Conservation (phyloP, 495 filamentous ascomycete genomes). For the Penicillium tannophilum region DNA sequence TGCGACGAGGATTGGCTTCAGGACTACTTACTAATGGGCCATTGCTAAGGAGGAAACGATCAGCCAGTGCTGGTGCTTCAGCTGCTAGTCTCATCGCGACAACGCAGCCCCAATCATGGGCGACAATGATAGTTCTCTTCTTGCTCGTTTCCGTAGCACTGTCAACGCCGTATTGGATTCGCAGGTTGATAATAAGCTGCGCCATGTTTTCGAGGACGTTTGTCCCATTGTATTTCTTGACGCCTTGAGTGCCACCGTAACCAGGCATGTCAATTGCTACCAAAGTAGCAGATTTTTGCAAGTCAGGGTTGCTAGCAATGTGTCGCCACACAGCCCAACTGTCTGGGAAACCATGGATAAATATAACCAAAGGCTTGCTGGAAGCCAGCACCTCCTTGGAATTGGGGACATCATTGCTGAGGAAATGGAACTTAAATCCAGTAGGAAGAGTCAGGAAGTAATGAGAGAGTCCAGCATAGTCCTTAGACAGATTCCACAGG, state of each 20-base stretch:
- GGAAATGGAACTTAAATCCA: slow-evolving; percentile 56
- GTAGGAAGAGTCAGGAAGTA: slow-evolving; percentile 47
- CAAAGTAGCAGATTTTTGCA: slow-evolving; percentile 39
- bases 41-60: slow-evolving; percentile 55
- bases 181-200: slow-evolving; percentile 50
- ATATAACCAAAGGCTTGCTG: slow-evolving; percentile 50
- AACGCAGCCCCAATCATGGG: slow-evolving; percentile 60
- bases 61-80: slow-evolving; percentile 55
- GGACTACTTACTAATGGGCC: slow-evolving; percentile 48
- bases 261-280: slow-evolving; percentile 59
- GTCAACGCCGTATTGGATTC: slow-evolving; percentile 48
- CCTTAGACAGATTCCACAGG: slow-evolving; percentile 49
- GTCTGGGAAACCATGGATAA: slow-evolving; percentile 63
- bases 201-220: slow-evolving; percentile 53
- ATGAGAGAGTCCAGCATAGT: slow-evolving; percentile 45
- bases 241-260: slow-evolving; percentile 53
- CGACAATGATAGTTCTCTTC: slow-evolving; percentile 50
- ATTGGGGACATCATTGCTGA: slow-evolving; percentile 40
- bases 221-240: slow-evolving; percentile 49
- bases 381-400: slow-evolving; percentile 22
- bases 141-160: slow-evolving; percentile 22
- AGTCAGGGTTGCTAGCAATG: slow-evolving; percentile 33
- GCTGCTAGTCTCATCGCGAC: slow-evolving; percentile 54
- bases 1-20: background rate
- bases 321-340: slow-evolving; percentile 56